Conservation (phyloP, 768 basidiomycete genomes). For the Kwoniella dendrophila region DNA sequence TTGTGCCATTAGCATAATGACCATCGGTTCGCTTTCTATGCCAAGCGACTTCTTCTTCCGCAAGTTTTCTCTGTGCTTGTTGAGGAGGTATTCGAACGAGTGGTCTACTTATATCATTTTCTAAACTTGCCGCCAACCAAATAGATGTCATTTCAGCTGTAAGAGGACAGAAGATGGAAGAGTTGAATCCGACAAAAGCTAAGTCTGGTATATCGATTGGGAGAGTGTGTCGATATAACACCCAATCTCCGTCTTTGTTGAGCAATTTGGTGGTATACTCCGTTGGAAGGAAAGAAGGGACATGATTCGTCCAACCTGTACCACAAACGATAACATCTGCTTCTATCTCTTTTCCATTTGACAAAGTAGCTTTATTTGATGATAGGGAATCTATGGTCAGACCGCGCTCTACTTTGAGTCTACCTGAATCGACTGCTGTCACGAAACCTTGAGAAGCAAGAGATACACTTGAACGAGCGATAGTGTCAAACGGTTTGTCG, state of each 20-base stretch:
- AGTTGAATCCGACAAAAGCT: slow-evolving; percentile 7
- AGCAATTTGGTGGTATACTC: background rate
- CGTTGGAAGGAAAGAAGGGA: background rate
- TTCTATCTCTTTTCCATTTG: background rate
- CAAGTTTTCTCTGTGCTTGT: background rate
- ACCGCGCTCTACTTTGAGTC: background rate
- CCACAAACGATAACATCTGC: slow-evolving; percentile 7
- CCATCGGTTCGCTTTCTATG: slow-evolving; percentile 3
- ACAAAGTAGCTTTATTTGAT: background rate
- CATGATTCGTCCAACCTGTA: background rate
- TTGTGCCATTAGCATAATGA: slow-evolving; percentile 2
- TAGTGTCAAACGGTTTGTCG: slow-evolving; percentile 5
- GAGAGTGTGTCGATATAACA: slow-evolving; percentile 1
- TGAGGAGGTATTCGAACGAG: background rate
- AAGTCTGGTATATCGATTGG: slow-evolving; percentile 6
- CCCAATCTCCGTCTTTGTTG: background rate
- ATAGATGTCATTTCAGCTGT: slow-evolving; percentile 5
- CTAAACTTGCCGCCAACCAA: background rate
- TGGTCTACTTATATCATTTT: background rate
- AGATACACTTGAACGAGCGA: slow-evolving; percentile 6
- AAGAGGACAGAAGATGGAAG: slow-evolving; percentile 13
- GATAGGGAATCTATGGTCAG: background rate
- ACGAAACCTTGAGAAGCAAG: slow-evolving; percentile 6
- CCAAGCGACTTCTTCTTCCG: slow-evolving; percentile 4
- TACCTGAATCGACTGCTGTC: background rate